These are phyloP conservation scores for Coleophoma crateriformis DNA, from an alignment of 2,329 filamentous ascomycete species.

Conservation along the genomic window DNA sequence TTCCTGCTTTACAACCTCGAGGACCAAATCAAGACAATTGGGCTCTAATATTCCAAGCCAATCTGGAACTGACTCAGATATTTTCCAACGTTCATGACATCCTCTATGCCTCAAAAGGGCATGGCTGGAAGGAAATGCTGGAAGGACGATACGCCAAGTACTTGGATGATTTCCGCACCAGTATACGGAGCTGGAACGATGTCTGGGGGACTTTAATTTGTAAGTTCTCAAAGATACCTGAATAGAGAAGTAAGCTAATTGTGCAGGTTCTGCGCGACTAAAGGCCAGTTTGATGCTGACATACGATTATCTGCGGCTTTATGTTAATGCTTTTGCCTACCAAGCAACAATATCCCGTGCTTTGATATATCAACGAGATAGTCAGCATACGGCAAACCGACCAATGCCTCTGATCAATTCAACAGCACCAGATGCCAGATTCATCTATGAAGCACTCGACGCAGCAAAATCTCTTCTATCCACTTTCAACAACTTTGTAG, in stretches of 20 bases:
- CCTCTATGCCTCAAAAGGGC: constrained; percentile 65
- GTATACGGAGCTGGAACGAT: constrained; percentile 66
- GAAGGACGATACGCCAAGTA: constrained; percentile 71
- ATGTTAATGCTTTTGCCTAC: constrained; percentile 72
- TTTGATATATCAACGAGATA: constrained; percentile 19
- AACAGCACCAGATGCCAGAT: constrained; percentile 56
- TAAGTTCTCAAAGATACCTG: constrained; percentile 25
- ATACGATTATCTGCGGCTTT: constrained; percentile 67
- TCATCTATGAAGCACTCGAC: constrained; percentile 62
- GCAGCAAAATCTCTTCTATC: constrained; percentile 56
- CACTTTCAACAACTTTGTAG: constrained; percentile 53
- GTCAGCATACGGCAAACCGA: constrained; percentile 33
- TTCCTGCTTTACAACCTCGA: constrained; percentile 54
- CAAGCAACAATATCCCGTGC: constrained; percentile 60
- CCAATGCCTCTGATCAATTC: constrained; percentile 30
- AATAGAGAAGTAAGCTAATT: not conserved
- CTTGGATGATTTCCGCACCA: constrained; percentile 66
- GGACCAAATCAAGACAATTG: constrained; percentile 59
- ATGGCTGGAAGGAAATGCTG: constrained; percentile 63
- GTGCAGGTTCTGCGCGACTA: constrained; percentile 52
- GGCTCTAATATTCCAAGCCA: constrained; percentile 64
- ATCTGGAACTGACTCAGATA: constrained; percentile 64
- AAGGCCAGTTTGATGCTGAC: constrained; percentile 64
- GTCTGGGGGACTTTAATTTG: constrained; percentile 63
- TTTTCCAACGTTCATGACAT: constrained; percentile 72